A percentile compares a stretch with the other conserved stretches of the same genome.
These are phyloP conservation scores for Aciculoconidium aculeatum DNA, from an alignment of 805 yeast genomes.

Conservation along the genomic window DNA sequence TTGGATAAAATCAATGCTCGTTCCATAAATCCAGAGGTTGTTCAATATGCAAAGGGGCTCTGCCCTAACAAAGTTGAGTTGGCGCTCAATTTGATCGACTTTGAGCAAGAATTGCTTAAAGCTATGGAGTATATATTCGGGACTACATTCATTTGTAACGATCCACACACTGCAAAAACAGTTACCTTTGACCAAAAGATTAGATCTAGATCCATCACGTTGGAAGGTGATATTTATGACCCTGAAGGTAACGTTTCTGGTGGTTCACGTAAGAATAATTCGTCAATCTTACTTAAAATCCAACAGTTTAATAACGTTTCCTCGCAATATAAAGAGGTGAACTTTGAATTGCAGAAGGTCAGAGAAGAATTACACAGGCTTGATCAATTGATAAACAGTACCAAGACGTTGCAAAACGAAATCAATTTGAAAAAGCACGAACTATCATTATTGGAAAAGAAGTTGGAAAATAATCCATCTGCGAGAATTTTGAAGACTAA, in stretches of 20 bases:
- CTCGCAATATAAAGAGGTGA: slow-evolving; percentile 33
- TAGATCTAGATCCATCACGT: slow-evolving; percentile 75
- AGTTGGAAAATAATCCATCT: slow-evolving; percentile 50
- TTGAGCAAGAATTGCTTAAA: slow-evolving; percentile 57
- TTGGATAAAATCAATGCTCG: slow-evolving; percentile 74
- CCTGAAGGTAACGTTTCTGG: slow-evolving; percentile 96
- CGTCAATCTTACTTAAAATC: slow-evolving; percentile 56
- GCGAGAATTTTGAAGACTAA: slow-evolving; percentile 48
- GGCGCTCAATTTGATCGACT: slow-evolving; percentile 79
- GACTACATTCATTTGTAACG: slow-evolving; percentile 77
- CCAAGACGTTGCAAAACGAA: slow-evolving; percentile 54
- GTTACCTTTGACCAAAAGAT: slow-evolving; percentile 85
- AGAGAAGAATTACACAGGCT: slow-evolving; percentile 37
- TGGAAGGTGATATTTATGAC: slow-evolving; percentile 91
- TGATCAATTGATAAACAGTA: slow-evolving; percentile 39
- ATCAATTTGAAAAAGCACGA: slow-evolving; percentile 55
- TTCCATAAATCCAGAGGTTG: slow-evolving; percentile 43
- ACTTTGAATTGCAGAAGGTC: slow-evolving; percentile 37
- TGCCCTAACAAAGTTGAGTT: slow-evolving; percentile 84
- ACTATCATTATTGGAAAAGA: slow-evolving; percentile 48
- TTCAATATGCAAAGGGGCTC: slow-evolving; percentile 62
- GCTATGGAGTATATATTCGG: slow-evolving; percentile 96
- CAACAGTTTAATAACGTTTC: slow-evolving; percentile 54
- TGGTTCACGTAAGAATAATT: slow-evolving; percentile 67
- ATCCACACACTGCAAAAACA: slow-evolving; percentile 80